Base-by-base conservation (phyloP, 2,329 filamentous ascomycete genomes). In the Seiridium cupressi region DNA sequence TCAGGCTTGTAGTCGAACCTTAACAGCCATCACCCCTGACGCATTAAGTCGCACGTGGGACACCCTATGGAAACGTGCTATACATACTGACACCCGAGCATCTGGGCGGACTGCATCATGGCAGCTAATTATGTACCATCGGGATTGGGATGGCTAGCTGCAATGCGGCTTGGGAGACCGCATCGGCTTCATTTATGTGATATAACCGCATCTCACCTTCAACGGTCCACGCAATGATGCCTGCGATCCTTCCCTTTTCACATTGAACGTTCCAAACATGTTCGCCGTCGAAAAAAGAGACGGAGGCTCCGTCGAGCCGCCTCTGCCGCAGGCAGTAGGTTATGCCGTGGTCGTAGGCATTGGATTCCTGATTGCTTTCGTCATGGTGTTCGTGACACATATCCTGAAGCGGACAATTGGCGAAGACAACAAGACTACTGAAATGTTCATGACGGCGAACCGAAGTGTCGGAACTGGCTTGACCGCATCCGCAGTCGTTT, bases 371-470 rank as follows among this genome's bases (percentile, higher is more conserved):
- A 72, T 75, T 59, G 72, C 73, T 0, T 66, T 73, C 31, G 73
- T 74, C 31, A 82, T 82, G 79, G 79, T 82, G 61, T 68, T 78
- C 1, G 69, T 80, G 1, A 82, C 79, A 0, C 74, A 72, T 6
- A 58, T 81, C 2, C 64, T 83, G n/a, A 83, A 81, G 62, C 76
- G 70, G 42, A 82, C 80, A 0, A 73, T 78, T 0, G 79, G 79
- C 1, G 81, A 84, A 61, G 81, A 84, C 53, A 84, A 82, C 58
- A 73, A 74, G 31, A 82, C 79, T 26, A 83, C 80, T 0, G 82
- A 84, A 66, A 84, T 82, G 79, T 84, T 84, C 65, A 84, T 83
- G 76, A 81, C 79, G 0, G 81, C 81, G 2, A 83, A 84, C 57
- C 76, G 81, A 4, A 76, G 73, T 7, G 80, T 84, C 0, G 75